Evolutionary conservation across 2,329 filamentous ascomycete species (phyloP), one percentile per base, ranked within the genome.

Genomic region (Colletotrichum sp.): DNA sequence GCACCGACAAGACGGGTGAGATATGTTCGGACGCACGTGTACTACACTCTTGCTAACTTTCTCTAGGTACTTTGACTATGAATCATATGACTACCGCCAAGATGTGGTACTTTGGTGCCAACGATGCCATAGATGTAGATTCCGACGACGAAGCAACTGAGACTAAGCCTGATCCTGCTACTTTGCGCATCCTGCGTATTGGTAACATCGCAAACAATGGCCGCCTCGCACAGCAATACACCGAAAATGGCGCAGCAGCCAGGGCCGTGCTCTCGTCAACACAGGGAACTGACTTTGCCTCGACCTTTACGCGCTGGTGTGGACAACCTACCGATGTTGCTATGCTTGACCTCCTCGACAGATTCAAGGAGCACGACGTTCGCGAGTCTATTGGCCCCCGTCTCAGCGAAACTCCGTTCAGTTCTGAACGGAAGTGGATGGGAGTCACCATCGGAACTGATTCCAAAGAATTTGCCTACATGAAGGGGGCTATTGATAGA

Each of bases 351-450:
- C 89, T 99, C 68, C 88, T 99, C 39, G 98, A 99, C 85, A 91
- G 92, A 28, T 97, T 98, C 82, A 94, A 94, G 76, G 96, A 98
- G 84, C 95, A 98, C 79, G 97, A 99, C 85, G 92, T 98, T 62
- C 93, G 98, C 77, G 94, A 97, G 63, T 93, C 95, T 12, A 92
- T 98, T 70, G 96, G 96, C n/a, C 90, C 91, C 36, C 94, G 96
- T 65, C 91, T 94, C 36, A 92, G 93, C 59, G 97, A 99, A 84
- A 96, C 95, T 0, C 96, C 97, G 0, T 99, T 99, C 85, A 99
- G 96, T 83, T 99, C 97, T 1, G 96, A 98, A 83, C 92, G 96
- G 73, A 99, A 99, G 85, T 99, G 96, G 96, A 99, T 99, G 98
- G 98, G 98, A 39, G 96, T 98, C 32, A 94, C 96, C 3, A 95